Conservation (phyloP, 2,329 filamentous ascomycete species). For the Gnomoniopsis smithogilvyi region DNA sequence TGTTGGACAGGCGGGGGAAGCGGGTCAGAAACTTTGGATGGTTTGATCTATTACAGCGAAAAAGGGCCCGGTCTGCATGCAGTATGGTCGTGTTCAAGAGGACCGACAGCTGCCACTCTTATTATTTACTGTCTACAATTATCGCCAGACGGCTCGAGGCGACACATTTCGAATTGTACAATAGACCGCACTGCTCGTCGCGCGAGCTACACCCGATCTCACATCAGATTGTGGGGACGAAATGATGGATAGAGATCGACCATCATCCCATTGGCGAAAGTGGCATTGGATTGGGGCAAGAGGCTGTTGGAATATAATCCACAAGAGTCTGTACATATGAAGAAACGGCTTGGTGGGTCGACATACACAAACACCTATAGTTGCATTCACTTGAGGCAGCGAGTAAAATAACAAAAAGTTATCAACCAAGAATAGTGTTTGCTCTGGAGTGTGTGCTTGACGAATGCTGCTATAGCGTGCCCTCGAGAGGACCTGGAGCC, state of each 20-base stretch:
- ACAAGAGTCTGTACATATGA: background rate
- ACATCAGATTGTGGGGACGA: background rate
- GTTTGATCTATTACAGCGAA: constrained; percentile 7
- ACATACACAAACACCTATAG: background rate
- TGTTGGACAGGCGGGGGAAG: background rate
- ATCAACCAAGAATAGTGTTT: background rate
- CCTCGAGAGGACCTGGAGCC: no score
- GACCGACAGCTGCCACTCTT: constrained; percentile 11
- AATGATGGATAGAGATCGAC: background rate
- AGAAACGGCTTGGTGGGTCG: background rate
- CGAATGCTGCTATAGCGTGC: background rate
- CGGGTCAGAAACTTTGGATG: background rate
- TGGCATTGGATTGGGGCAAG: background rate
- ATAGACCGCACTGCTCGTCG: background rate
- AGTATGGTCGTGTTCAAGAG: constrained; percentile 3
- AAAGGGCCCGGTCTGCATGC: constrained; percentile 5
- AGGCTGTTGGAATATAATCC: background rate
- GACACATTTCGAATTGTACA: constrained; percentile 9
- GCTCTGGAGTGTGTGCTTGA: no score
- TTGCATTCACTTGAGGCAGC: background rate
- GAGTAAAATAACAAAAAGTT: background rate
- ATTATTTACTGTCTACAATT: constrained; percentile 17
- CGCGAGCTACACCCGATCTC: background rate
- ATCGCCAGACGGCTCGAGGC: background rate
- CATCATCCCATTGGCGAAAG: background rate